phyloP scores from a whole-genome alignment of 2,329 filamentous ascomycete species.

The Penicillium vulpinum region DNA sequence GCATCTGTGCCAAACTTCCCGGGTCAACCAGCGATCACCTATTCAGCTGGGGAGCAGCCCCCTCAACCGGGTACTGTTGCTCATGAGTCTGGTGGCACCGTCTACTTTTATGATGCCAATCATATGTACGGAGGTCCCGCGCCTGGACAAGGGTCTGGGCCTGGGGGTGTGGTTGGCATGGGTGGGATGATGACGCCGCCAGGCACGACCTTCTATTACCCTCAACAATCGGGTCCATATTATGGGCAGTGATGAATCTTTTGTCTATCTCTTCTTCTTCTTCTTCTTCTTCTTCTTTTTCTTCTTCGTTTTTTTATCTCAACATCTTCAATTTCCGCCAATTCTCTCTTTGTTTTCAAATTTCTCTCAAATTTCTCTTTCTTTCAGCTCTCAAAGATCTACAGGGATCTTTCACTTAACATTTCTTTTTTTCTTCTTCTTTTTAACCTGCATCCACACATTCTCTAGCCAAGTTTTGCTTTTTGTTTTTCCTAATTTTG shows the following conservation, averaged over 20 bases:
- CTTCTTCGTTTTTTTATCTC: conserved; percentile 4
- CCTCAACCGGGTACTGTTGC: conserved; percentile 62
- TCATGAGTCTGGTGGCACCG: conserved; percentile 92
- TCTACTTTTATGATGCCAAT: conserved; percentile 88
- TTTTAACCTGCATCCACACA: conserved; percentile 4
- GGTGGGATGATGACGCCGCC: conserved; percentile 75
- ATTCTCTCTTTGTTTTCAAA: conserved; percentile 7
- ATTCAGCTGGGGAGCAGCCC: conserved; percentile 38
- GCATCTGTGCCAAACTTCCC: conserved; percentile 58
- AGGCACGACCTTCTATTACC: conserved; percentile 53
- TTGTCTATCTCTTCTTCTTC: conserved; percentile 13
- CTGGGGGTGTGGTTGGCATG: conserved; percentile 65
- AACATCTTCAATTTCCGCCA: background rate
- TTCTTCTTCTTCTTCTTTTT: conserved; percentile 12
- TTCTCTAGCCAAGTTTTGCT: conserved; percentile 8
- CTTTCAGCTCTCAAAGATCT: conserved; percentile 17
- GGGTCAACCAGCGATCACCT: conserved; percentile 49
- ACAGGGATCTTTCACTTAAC: conserved; percentile 2
- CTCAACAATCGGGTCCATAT: conserved; percentile 61
- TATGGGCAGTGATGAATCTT: conserved; percentile 49
- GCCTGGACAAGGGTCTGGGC: conserved; percentile 48
- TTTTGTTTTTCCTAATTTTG: background rate
- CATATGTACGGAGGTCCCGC: conserved; percentile 53
- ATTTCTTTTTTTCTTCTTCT: conserved; percentile 1
- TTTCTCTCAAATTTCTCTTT: no score